Base-by-base conservation (phyloP, 331 rosid genomes). In the Cydonia oblonga region DNA sequence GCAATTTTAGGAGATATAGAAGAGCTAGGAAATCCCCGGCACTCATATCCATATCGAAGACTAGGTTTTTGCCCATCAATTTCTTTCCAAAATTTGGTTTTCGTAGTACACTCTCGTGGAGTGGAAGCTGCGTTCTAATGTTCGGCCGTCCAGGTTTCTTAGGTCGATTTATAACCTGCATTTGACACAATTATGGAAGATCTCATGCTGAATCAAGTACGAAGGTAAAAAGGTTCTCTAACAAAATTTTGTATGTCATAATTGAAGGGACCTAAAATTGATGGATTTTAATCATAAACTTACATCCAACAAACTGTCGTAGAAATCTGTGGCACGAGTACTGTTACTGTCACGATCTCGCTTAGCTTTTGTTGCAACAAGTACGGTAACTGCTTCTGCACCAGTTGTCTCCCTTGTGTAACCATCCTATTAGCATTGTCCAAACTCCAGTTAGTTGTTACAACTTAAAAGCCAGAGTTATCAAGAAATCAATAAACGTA, bases 1-100 rank as follows among this genome's bases (percentile, higher is more conserved):
- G 76, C 26, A 70, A 16, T 52, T 62, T 69, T 54, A 76, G 64
- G 42, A 69, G 75, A 76, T 76, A 76, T 15, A 76, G 22, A 63
- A 62, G 80, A 26, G 70, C 70, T 24, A 51, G 54, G 28, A 70
- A 76, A 18, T 63, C 80, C 28, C 80, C 75, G 7, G 64, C 80
- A 35, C 80, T 77, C 80, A 77, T 63, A 42, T 77, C 75, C 80
- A 76, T 62, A 60, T 76, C 75, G 9, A 76, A 69, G 9, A 70
- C 70, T 30, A 70, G 28, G 4, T 49, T 30, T 38, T 70, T 77
- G 2, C 66, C 76, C 51, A 9, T 30, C 5, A 11, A 2, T 33
- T 53, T 40, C 29, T 22, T 19, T 35, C 56, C 44, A 13, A 76
- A 76, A 33, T 51, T n/a, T 22, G 51, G 75, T 69, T 76, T 61